Evolutionary conservation across 495 filamentous ascomycete genomes (phyloP).

Genomic region (Astrocystis sublimbata): DNA sequence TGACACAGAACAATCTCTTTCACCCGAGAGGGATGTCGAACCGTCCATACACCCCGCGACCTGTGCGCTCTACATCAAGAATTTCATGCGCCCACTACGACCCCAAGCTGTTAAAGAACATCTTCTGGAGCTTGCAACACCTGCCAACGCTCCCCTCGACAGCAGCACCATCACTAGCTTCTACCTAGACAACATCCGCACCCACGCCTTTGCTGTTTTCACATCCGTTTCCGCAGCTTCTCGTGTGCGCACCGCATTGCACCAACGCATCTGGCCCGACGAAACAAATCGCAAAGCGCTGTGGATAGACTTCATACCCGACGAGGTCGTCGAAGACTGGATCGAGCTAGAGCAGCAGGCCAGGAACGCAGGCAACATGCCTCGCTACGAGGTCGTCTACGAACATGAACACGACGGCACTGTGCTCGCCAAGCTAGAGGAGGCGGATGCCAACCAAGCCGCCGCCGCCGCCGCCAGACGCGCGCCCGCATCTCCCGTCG

Average conservation of each 20-base stretch:
- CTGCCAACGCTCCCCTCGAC: slow-evolving; percentile 52
- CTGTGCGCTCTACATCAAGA: slow-evolving; percentile 81
- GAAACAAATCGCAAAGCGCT: slow-evolving; percentile 82
- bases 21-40: slow-evolving; percentile 47
- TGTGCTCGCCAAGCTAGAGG: slow-evolving; percentile 56
- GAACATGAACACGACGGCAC: slow-evolving; percentile 56
- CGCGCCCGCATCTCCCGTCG: slow-evolving; percentile 17
- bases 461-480: slow-evolving; percentile 20
- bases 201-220: slow-evolving; percentile 82
- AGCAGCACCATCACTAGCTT: slow-evolving; percentile 62
- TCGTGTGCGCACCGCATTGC: slow-evolving; percentile 74
- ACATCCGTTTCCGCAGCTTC: slow-evolving; percentile 66
- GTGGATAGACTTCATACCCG: slow-evolving; percentile 89
- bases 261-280: slow-evolving; percentile 79
- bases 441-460: slow-evolving; percentile 24
- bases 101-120: slow-evolving; percentile 62
- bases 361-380: slow-evolving; percentile 47
- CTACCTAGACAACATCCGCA: slow-evolving; percentile 80
- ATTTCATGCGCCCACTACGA: slow-evolving; percentile 86
- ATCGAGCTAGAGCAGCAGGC: slow-evolving; percentile 63
- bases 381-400: slow-evolving; percentile 46
- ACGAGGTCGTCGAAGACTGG: slow-evolving; percentile 73
- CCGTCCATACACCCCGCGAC: slow-evolving; percentile 84
- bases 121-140: slow-evolving; percentile 64
- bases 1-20: slow-evolving; percentile 17